phyloP scores from a whole-genome alignment of 495 filamentous ascomycete species.

The Choiromyces venosus region DNA sequence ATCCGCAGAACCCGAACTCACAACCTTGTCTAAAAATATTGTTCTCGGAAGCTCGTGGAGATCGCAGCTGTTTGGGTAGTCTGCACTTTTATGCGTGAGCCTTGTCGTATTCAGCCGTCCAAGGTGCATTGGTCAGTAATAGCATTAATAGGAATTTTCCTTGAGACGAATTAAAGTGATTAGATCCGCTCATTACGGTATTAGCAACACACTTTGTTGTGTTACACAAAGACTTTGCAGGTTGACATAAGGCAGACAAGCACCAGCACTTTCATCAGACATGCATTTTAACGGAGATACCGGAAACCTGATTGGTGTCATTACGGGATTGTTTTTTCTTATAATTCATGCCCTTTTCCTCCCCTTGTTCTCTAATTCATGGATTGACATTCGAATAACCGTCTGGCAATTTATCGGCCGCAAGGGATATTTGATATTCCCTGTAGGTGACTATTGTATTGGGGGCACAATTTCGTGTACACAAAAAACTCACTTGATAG shows the following conservation, averaged over 20 bases:
- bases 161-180: not conserved
- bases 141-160: not conserved
- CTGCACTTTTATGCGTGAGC: constrained; percentile 42
- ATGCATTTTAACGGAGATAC: not conserved
- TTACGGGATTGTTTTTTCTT: not conserved
- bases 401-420: not conserved
- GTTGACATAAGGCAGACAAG: not conserved
- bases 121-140: not conserved
- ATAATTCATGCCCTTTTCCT: not conserved
- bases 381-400: not conserved
- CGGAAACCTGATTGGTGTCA: not conserved
- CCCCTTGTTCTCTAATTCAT: too few species aligned
- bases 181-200: not conserved
- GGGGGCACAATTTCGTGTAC: too few species aligned
- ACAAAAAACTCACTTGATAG: too few species aligned
- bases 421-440: not conserved
- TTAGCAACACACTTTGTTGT: not conserved
- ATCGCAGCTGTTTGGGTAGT: constrained; percentile 20
- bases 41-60: constrained; percentile 14
- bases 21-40: constrained; percentile 10
- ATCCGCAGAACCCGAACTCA: not conserved
- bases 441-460: too few species aligned
- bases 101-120: not conserved
- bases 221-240: not conserved
- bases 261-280: not conserved